Conservation (phyloP, 768 basidiomycete species). For the Pleurotus cornucopiae region DNA sequence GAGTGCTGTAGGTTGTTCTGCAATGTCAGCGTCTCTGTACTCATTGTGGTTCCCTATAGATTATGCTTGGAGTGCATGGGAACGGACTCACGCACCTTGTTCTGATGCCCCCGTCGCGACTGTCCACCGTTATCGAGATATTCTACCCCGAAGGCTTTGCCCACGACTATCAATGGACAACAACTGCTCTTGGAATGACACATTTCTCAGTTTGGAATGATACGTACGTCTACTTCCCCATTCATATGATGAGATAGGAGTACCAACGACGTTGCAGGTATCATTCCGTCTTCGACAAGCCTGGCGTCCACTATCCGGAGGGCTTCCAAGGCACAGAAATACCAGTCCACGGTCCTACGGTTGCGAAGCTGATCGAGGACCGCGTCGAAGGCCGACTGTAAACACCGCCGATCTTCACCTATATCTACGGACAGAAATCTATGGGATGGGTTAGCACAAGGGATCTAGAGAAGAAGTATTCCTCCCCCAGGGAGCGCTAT, state of each 20-base stretch:
- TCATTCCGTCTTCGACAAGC: conserved; percentile 32
- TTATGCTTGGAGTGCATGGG: conserved; percentile 71
- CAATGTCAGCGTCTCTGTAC: background rate
- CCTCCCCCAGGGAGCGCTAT: too few relatives aligned
- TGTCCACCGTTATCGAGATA: conserved; percentile 83
- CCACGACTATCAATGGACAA: conserved; percentile 84
- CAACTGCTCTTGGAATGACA: conserved; percentile 64
- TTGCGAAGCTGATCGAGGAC: conserved; percentile 72
- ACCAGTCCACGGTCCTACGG: conserved; percentile 61
- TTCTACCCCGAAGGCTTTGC: conserved; percentile 81
- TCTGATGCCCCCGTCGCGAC: conserved; percentile 71
- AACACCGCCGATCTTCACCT: background rate
- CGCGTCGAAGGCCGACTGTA: conserved; percentile 30
- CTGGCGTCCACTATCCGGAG: conserved; percentile 65
- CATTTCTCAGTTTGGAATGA: conserved; percentile 84
- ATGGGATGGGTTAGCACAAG: too few relatives aligned
- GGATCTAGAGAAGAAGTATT: too few relatives aligned
- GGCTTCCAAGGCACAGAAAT: conserved; percentile 82
- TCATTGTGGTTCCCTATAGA: conserved; percentile 26
- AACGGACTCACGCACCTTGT: conserved; percentile 85
- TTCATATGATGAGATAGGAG: background rate
- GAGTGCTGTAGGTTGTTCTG: conserved; percentile 54
- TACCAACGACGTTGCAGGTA: conserved; percentile 21
- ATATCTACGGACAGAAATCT: too few relatives aligned
- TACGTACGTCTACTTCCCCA: conserved; percentile 39